Conservation (phyloP, 2,329 filamentous ascomycete species). For the Pseudogymnoascus sp. region DNA sequence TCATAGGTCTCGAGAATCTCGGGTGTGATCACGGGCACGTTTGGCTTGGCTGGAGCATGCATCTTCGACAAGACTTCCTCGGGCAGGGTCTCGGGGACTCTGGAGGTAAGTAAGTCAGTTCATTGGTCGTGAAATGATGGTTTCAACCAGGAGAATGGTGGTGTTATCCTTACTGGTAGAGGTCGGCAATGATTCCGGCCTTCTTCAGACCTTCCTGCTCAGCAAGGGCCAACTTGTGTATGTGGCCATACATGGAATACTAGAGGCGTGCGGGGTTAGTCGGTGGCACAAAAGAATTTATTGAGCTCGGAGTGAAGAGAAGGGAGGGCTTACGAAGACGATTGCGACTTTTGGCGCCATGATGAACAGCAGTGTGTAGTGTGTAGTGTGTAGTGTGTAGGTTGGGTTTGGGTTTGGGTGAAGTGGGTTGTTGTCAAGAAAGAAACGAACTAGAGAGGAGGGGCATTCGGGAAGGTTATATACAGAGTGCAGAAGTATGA, state of each 20-base stretch:
- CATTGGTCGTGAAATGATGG: slow-evolving; percentile 12
- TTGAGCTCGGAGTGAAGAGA: slow-evolving; percentile 7
- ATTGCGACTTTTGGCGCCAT: slow-evolving; percentile 93
- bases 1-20: slow-evolving; percentile 65
- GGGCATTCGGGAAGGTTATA: background rate
- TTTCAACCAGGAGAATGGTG: background rate
- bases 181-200: slow-evolving; percentile 70
- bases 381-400: background rate
- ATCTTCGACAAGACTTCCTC: slow-evolving; percentile 81
- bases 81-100: slow-evolving; percentile 76
- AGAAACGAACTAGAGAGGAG: background rate
- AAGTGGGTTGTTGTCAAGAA: background rate
- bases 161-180: slow-evolving; percentile 60
- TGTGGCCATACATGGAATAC: slow-evolving; percentile 95
- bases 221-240: slow-evolving; percentile 73
- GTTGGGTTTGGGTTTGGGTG: background rate
- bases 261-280: slow-evolving; percentile 29
- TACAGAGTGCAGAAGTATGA: background rate
- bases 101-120: slow-evolving; percentile 24
- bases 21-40: slow-evolving; percentile 55
- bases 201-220: slow-evolving; percentile 85
- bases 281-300: background rate
- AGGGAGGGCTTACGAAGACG: slow-evolving; percentile 59
- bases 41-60: slow-evolving; percentile 72
- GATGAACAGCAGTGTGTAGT: slow-evolving; percentile 11